Conservation (phyloP, 2,329 filamentous ascomycete species). For the Lachnellula willkommii region DNA sequence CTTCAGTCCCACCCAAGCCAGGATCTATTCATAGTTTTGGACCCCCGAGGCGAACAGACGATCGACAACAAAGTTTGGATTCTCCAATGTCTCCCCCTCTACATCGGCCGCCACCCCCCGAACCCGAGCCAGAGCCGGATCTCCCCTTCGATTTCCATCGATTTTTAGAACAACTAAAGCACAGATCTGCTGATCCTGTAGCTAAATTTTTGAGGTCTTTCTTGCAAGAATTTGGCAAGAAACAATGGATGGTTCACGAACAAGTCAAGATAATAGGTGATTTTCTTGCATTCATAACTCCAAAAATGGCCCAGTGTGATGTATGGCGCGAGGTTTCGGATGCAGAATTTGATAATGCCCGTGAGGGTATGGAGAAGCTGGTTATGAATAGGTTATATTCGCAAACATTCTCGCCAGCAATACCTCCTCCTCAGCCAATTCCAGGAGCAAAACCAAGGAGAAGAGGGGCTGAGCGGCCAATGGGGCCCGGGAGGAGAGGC, state of each 20-base stretch:
- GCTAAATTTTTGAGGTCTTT: conserved; percentile 95
- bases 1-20: conserved; percentile 39
- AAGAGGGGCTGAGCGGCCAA: conserved; percentile 60
- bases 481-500: conserved; percentile 79
- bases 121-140: conserved; percentile 72
- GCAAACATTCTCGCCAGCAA: conserved; percentile 94
- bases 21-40: conserved; percentile 29
- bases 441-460: conserved; percentile 63
- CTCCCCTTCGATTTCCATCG: conserved; percentile 96
- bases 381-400: conserved; percentile 97
- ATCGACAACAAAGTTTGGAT: conserved; percentile 41
- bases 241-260: conserved; percentile 99
- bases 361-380: conserved; percentile 98
- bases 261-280: conserved; percentile 98
- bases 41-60: conserved; percentile 34
- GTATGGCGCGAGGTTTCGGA: conserved; percentile 96
- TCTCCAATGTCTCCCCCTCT: conserved; percentile 46
- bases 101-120: conserved; percentile 61
- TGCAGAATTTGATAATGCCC: conserved; percentile 94
- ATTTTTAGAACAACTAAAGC: conserved; percentile 90
- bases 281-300: conserved; percentile 92
- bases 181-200: conserved; percentile 96
- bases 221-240: conserved; percentile 88
- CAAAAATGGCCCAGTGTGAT: conserved; percentile 96
- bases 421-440: conserved; percentile 71